These are phyloP conservation scores for Brettanomyces nanus DNA, from an alignment of 805 yeast genomes.

Conservation along the genomic window DNA sequence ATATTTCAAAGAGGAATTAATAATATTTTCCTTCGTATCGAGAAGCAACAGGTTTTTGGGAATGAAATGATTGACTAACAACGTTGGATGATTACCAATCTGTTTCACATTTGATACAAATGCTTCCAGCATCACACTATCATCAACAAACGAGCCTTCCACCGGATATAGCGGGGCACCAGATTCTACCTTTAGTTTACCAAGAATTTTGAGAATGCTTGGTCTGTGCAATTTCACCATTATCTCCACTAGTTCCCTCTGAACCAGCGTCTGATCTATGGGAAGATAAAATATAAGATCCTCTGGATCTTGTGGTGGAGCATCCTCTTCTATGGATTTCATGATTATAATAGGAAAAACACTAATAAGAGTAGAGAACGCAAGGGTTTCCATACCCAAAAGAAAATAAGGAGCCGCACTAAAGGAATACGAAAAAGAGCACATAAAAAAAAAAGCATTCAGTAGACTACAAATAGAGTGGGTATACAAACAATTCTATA, in stretches of 20 bases:
- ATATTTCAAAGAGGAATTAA: slow-evolving; percentile 52
- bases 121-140: slow-evolving; percentile 31
- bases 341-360: background rate
- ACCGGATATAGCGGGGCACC: slow-evolving; percentile 1
- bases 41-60: slow-evolving; percentile 60
- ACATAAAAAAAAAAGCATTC: background rate
- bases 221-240: slow-evolving; percentile 33
- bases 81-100: slow-evolving; percentile 58
- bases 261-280: slow-evolving; percentile 34
- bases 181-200: slow-evolving; percentile 2
- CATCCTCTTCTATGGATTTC: background rate
- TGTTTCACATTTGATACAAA: slow-evolving; percentile 38
- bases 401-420: background rate
- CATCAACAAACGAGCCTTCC: slow-evolving; percentile 10
- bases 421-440: background rate
- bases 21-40: slow-evolving; percentile 52
- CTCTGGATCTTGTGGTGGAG: slow-evolving; percentile 6
- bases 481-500: background rate
- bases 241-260: slow-evolving; percentile 35
- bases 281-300: slow-evolving; percentile 29
- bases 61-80: slow-evolving; percentile 69
- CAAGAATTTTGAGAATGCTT: slow-evolving; percentile 11
- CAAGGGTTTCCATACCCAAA: too few relatives aligned
- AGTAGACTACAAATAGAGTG: too few relatives aligned
- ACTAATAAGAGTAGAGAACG: background rate